phyloP scores from a whole-genome alignment of 139 green algal species.

The Chlorella sorokiniana region DNA sequence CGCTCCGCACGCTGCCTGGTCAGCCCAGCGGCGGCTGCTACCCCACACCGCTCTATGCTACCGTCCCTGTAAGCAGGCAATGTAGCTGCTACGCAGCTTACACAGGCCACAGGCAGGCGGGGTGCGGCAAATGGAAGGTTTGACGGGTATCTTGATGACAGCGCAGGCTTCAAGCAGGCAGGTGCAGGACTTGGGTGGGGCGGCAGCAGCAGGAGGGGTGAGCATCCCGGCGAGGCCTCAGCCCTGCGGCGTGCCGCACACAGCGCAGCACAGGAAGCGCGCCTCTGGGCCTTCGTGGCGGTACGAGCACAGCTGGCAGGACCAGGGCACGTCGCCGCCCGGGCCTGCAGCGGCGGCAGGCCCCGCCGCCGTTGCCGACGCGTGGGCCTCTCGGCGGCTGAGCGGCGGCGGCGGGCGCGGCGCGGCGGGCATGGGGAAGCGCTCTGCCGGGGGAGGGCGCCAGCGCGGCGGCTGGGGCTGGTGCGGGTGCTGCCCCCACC shows the following conservation, averaged over 20 bases:
- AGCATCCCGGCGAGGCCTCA: background rate
- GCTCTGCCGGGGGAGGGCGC: background rate
- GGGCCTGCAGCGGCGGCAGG: background rate
- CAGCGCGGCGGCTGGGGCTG: background rate
- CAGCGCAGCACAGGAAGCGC: slow-evolving; percentile 21
- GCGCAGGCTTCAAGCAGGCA: too few relatives aligned
- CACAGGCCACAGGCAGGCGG: too few relatives aligned
- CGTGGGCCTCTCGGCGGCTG: background rate
- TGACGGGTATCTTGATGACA: too few relatives aligned
- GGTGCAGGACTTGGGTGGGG: too few relatives aligned
- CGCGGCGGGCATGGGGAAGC: background rate
- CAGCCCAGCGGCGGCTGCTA: too few relatives aligned
- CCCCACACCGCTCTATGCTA: too few relatives aligned
- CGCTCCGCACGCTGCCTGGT: too few relatives aligned
- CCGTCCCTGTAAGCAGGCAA: too few relatives aligned
- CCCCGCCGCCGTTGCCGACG: background rate
- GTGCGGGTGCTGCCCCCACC: background rate
- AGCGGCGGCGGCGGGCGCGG: background rate
- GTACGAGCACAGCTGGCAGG: slow-evolving; percentile 30
- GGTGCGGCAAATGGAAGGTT: too few relatives aligned
- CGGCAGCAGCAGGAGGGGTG: too few relatives aligned
- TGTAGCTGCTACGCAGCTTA: too few relatives aligned
- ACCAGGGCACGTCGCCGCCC: background rate
- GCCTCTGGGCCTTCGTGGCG: slow-evolving; percentile 3
- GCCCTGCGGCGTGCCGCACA: slow-evolving; percentile 13